phyloP scores from a whole-genome alignment of 2,329 filamentous ascomycete genomes.

The Colletotrichum kahawae region DNA sequence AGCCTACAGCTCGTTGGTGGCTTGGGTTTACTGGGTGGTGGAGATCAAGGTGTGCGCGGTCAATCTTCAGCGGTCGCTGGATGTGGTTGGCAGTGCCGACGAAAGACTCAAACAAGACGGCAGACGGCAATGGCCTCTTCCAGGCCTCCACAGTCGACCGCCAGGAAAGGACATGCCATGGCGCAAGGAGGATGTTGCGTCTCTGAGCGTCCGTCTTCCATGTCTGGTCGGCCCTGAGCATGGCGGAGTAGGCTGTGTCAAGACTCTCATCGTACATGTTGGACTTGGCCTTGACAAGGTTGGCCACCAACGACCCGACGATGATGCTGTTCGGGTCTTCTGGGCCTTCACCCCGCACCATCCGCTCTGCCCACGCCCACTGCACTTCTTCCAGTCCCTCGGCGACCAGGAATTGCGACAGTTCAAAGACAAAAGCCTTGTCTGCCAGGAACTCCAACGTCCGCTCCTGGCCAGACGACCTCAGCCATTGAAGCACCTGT shows the following conservation, averaged over 20 bases:
- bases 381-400: constrained; percentile 56
- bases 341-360: constrained; percentile 25
- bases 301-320: constrained; percentile 34
- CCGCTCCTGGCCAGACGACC: constrained; percentile 52
- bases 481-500: constrained; percentile 59
- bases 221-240: constrained; percentile 51
- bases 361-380: constrained; percentile 52
- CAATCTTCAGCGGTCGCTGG: constrained; percentile 40
- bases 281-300: constrained; percentile 48
- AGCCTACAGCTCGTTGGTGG: constrained; percentile 49
- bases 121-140: constrained; percentile 49
- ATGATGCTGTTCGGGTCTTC: neutral
- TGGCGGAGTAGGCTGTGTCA: constrained; percentile 53
- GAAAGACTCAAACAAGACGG: constrained; percentile 57
- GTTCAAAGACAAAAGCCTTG: constrained; percentile 38
- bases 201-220: constrained; percentile 41
- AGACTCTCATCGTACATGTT: constrained; percentile 43
- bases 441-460: constrained; percentile 50
- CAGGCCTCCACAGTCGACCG: constrained; percentile 56
- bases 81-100: constrained; percentile 50
- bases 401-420: constrained; percentile 57
- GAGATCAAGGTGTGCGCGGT: constrained; percentile 59
- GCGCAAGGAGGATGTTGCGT: constrained; percentile 39
- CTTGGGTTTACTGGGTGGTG: constrained; percentile 59
- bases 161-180: constrained; percentile 57